Evolutionary conservation across 768 basidiomycete genomes (phyloP).

Genomic region (Serendipita indica): DNA sequence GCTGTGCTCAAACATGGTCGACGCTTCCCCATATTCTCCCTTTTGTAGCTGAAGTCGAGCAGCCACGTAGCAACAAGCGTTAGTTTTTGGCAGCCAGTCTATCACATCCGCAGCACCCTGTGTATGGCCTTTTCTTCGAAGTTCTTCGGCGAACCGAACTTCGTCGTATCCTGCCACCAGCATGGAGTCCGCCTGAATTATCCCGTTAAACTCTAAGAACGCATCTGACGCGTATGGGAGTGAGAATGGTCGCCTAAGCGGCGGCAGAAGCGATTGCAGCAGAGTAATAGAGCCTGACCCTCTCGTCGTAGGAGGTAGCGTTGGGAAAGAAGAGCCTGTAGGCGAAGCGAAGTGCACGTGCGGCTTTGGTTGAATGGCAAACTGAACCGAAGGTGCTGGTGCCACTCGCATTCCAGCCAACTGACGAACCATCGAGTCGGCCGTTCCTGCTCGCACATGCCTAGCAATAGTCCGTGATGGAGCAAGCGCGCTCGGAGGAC

Average conservation of each 20-base stretch:
- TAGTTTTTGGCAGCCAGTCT: conserved; percentile 64
- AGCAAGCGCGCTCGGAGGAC: conserved; percentile 19
- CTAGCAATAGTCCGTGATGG: neutral
- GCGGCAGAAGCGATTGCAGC: conserved; percentile 18
- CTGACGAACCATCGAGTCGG: conserved; percentile 13
- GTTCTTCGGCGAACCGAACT: conserved; percentile 52
- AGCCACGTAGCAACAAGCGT: conserved; percentile 59
- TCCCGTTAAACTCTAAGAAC: conserved; percentile 50
- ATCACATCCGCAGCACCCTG: conserved; percentile 48
- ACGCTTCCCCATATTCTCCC: conserved; percentile 60
- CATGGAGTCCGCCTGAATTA: conserved; percentile 55
- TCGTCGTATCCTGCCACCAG: conserved; percentile 54
- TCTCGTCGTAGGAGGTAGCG: neutral
- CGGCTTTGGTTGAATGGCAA: neutral
- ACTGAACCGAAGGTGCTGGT: neutral
- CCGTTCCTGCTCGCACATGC: conserved; percentile 7
- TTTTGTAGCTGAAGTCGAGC: conserved; percentile 50
- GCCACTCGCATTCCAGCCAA: conserved; percentile 12
- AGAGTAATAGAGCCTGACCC: conserved; percentile 17
- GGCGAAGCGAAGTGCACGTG: neutral
- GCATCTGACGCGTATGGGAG: conserved; percentile 38
- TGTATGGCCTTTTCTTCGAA: conserved; percentile 49
- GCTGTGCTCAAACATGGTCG: conserved; percentile 53
- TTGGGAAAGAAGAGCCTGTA: neutral
- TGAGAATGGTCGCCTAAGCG: conserved; percentile 20